A percentile compares a stretch with the other conserved stretches of the same genome.
phyloP scores from a whole-genome alignment of 805 yeast species.

The Priceomyces carsonii region DNA sequence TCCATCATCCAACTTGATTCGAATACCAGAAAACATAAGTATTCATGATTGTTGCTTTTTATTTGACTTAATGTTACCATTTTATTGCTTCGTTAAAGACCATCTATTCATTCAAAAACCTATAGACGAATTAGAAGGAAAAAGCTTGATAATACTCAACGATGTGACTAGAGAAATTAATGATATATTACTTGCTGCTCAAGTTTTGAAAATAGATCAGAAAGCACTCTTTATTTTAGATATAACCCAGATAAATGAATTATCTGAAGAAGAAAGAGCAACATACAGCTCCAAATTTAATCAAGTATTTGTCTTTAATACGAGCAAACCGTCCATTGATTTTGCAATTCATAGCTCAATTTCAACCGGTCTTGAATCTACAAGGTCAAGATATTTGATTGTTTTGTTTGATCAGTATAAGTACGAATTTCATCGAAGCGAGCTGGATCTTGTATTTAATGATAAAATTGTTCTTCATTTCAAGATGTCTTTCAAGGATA shows the following conservation, averaged over 20 bases:
- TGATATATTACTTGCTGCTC: conserved; percentile 36
- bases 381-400: conserved; percentile 23
- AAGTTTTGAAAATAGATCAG: conserved; percentile 22
- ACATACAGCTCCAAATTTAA: conserved; percentile 15
- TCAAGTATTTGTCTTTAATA: conserved; percentile 23
- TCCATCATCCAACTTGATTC: conserved; percentile 25
- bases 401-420: conserved; percentile 19
- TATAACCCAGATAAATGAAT: conserved; percentile 5
- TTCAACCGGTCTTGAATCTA: conserved; percentile 29
- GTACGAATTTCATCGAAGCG: conserved; percentile 7
- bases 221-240: conserved; percentile 16
- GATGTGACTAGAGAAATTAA: conserved; percentile 32
- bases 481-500: conserved; percentile 20
- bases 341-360: conserved; percentile 20
- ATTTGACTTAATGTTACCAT: conserved; percentile 35
- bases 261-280: conserved; percentile 10
- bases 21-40: conserved; percentile 30
- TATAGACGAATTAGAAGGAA: conserved; percentile 6
- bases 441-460: conserved; percentile 5
- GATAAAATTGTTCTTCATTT: conserved; percentile 21
- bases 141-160: conserved; percentile 29
- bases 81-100: conserved; percentile 26
- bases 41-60: conserved; percentile 38
- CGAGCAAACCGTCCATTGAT: conserved; percentile 12
- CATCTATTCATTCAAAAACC: conserved; percentile 6